A percentile compares a stretch with the other conserved stretches of the same genome.
These are phyloP conservation scores for Rhodamnia argentea DNA, from an alignment of 345 rosid genomes.

Conservation along the genomic window DNA sequence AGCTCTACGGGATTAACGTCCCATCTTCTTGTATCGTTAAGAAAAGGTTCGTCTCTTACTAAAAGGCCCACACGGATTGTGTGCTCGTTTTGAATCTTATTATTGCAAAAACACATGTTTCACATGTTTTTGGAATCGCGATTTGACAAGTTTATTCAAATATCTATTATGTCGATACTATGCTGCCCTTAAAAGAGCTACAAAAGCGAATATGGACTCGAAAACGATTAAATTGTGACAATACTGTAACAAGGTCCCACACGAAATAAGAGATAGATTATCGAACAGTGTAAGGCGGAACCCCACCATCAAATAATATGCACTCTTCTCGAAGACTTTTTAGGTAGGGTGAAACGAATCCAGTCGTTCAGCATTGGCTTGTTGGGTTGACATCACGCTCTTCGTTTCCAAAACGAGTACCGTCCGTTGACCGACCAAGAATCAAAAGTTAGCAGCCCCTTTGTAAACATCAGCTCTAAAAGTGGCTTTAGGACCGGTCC, in stretches of 20 bases:
- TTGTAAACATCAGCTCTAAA: neutral
- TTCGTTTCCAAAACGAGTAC: neutral
- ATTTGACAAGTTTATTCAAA: neutral
- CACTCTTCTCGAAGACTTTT: neutral
- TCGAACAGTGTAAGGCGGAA: neutral
- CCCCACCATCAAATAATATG: neutral
- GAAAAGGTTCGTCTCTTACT: rapidly evolving
- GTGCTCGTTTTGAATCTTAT: neutral
- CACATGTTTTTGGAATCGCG: neutral
- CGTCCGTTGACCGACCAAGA: neutral
- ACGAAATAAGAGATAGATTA: neutral
- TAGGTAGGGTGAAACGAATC: neutral
- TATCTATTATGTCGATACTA: neutral
- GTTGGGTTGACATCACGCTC: neutral
- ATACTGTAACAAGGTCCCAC: neutral
- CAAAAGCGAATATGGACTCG: neutral
- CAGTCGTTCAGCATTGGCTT: neutral
- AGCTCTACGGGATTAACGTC: neutral
- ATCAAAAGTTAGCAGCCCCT: neutral
- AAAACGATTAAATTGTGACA: neutral
- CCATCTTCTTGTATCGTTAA: rapidly evolving
- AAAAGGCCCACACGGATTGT: rapidly evolving
- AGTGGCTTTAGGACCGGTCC: neutral
- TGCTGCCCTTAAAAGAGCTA: neutral
- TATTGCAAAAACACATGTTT: neutral